A percentile compares a stretch with the other conserved stretches of the same genome.
phyloP scores from a whole-genome alignment of 192 early-diverging fungal genomes.

The Chytriomyces sp. region DNA sequence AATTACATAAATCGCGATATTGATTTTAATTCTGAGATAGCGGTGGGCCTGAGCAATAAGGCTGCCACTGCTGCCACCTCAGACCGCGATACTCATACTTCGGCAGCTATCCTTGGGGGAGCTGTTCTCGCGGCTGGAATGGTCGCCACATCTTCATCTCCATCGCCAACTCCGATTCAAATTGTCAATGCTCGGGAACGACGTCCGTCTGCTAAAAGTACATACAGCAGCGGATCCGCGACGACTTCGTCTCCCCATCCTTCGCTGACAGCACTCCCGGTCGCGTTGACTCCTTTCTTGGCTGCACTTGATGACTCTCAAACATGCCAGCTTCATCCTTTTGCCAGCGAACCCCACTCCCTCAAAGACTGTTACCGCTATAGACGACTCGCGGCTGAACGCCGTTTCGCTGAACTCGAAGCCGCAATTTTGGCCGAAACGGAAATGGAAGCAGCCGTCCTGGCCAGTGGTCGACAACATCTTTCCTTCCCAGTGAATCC shows the following conservation, averaged over 20 bases:
- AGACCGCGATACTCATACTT: background rate
- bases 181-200: background rate
- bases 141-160: background rate
- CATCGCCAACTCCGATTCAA: background rate
- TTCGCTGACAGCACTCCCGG: no score
- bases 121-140: background rate
- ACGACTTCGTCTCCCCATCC: no score
- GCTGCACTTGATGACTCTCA: slow-evolving; percentile 1
- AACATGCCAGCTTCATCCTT: slow-evolving; percentile 10
- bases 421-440: background rate
- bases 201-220: background rate
- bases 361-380: slow-evolving; percentile 8
- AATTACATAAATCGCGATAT: background rate
- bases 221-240: no score
- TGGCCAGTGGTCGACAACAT: background rate
- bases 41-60: background rate
- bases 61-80: background rate
- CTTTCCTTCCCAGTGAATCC: slow-evolving; percentile 4
- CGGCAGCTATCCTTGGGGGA: background rate
- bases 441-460: background rate
- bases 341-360: slow-evolving; percentile 1
- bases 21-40: background rate
- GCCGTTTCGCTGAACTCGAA: slow-evolving; percentile 11
- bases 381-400: background rate
- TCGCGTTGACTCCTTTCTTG: no score